Evolutionary conservation across 1,284 basidiomycete species (phyloP).

Genomic region (Athelia sp.): DNA sequence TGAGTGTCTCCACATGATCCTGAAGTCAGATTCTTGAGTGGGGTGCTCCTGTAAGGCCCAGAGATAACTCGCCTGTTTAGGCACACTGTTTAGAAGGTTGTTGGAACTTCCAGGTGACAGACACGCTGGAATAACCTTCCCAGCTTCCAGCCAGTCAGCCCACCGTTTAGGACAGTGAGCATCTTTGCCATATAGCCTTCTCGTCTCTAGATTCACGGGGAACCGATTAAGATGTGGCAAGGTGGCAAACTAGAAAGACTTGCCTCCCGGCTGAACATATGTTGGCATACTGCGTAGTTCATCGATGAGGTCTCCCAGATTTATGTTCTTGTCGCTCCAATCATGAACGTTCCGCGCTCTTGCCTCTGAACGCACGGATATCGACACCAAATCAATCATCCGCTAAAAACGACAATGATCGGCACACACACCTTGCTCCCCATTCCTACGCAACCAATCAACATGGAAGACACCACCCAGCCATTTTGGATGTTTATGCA

Average conservation of each 20-base stretch:
- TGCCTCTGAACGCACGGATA: conserved; percentile 33
- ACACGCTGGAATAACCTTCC: conserved; percentile 39
- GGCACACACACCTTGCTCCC: conserved; percentile 26
- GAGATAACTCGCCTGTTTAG: conserved; percentile 33
- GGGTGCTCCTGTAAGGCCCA: conserved; percentile 2
- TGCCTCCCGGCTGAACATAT: conserved; percentile 35
- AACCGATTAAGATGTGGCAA: background rate
- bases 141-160: conserved; percentile 49
- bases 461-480: conserved; percentile 43
- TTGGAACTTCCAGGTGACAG: conserved; percentile 44
- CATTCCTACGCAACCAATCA: conserved; percentile 42
- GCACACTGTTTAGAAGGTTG: conserved; percentile 54
- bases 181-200: conserved; percentile 72
- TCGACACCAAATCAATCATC: conserved; percentile 2
- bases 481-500: conserved; percentile 52
- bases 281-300: conserved; percentile 28
- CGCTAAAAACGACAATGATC: background rate
- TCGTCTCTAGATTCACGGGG: conserved; percentile 39
- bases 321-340: conserved; percentile 39
- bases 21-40: conserved; percentile 17
- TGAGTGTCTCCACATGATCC: conserved; percentile 63
- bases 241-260: conserved; percentile 3
- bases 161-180: conserved; percentile 58
- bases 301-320: conserved; percentile 39
- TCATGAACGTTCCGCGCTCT: conserved; percentile 50